A percentile compares a stretch with the other conserved stretches of the same genome.
Evolutionary conservation across 164 flowering plant species (phyloP).

Genomic region (Houttuynia cordata): DNA sequence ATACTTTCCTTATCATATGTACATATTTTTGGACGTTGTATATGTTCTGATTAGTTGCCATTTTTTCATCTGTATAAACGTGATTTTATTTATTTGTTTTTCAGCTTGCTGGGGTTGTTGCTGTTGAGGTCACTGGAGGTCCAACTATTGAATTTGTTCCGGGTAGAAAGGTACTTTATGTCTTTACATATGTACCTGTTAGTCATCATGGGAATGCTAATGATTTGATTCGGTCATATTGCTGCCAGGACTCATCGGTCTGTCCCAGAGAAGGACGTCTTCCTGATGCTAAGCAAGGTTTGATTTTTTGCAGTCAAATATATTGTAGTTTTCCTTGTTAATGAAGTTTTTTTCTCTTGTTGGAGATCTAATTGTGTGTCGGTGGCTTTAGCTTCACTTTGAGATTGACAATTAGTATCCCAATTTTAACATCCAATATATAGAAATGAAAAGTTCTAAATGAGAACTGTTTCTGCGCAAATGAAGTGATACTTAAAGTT

Average conservation of each 20-base stretch:
- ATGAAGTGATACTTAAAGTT: too few relatives aligned
- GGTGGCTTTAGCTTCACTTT: too few relatives aligned
- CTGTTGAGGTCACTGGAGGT: conserved; percentile 96
- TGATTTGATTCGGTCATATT: conserved; percentile 3
- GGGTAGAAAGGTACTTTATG: conserved; percentile 68
- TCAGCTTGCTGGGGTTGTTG: conserved; percentile 97
- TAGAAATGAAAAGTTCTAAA: too few relatives aligned
- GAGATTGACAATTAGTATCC: too few relatives aligned
- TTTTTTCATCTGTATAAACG: not conserved
- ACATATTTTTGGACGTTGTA: too few relatives aligned
- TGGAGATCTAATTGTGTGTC: too few relatives aligned
- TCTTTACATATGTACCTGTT: not conserved
- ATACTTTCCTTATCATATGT: too few relatives aligned
- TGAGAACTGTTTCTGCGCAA: too few relatives aligned
- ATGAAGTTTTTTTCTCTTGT: too few relatives aligned
- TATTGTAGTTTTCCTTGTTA: not conserved
- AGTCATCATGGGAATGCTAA: not conserved
- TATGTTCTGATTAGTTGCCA: too few relatives aligned
- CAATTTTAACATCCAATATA: too few relatives aligned
- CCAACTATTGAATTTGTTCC: conserved; percentile 84
- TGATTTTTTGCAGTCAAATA: not conserved
- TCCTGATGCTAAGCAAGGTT: conserved; percentile 87
- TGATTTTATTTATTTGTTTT: not conserved
- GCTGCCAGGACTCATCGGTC: conserved; percentile 53
- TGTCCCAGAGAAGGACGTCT: conserved; percentile 83